Conservation (phyloP, 2,329 filamentous ascomycete species). For the Zalaria sp. region DNA sequence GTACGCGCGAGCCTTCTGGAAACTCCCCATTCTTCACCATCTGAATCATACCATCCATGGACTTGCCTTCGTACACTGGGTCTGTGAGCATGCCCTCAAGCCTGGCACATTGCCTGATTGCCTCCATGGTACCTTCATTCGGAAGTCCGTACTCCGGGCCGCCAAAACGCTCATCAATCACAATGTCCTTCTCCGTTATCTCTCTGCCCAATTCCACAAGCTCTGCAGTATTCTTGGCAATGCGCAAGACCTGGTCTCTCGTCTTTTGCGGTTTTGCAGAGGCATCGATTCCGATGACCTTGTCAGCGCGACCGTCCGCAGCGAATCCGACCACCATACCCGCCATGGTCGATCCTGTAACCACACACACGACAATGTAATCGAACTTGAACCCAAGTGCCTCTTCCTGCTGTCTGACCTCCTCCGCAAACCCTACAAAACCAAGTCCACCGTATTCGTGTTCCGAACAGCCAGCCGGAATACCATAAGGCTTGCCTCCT, state of each 20-base stretch:
- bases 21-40: constrained; percentile 51
- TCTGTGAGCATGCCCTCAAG: constrained; percentile 64
- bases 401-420: constrained; percentile 50
- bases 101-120: constrained; percentile 52
- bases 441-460: constrained; percentile 57
- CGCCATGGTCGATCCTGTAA: constrained; percentile 56
- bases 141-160: constrained; percentile 55
- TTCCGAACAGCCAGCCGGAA: constrained; percentile 57
- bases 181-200: constrained; percentile 47
- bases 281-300: constrained; percentile 54
- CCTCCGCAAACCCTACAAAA: constrained; percentile 58
- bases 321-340: constrained; percentile 64
- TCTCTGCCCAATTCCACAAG: constrained; percentile 50
- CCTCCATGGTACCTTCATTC: constrained; percentile 49
- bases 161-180: constrained; percentile 52
- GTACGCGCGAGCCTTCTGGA: constrained; percentile 43
- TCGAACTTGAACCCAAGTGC: constrained; percentile 51
- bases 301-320: constrained; percentile 29
- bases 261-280: constrained; percentile 48
- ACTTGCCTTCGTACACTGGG: constrained; percentile 66
- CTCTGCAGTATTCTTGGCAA: constrained; percentile 47
- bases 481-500: constrained; percentile 54
- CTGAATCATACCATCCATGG: constrained; percentile 56
- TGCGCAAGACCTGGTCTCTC: constrained; percentile 49
- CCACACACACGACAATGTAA: constrained; percentile 48